Conservation (phyloP, 2,329 filamentous ascomycete species). For the Aquanectria penicillioides region DNA sequence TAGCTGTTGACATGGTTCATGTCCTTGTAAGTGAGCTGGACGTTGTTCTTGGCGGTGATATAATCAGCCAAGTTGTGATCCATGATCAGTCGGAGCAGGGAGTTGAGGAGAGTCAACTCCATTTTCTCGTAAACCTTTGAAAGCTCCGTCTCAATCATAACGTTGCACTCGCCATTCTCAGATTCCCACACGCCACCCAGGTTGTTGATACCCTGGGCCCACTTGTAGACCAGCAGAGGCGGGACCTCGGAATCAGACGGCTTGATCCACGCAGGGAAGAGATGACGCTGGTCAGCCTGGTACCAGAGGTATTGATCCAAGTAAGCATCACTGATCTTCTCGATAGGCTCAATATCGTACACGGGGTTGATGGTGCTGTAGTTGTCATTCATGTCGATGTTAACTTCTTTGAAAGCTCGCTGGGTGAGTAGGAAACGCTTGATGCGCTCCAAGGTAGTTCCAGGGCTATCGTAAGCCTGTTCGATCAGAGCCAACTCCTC, state of each 20-base stretch:
- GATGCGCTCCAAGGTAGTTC: conserved; percentile 93
- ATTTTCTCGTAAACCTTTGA: conserved; percentile 99
- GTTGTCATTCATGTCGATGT: conserved; percentile 99
- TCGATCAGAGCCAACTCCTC: conserved; percentile 97
- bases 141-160: conserved; percentile 97
- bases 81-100: conserved; percentile 94
- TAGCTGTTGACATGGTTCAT: conserved; percentile 99
- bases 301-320: conserved; percentile 99
- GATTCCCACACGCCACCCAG: conserved; percentile 95
- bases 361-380: conserved; percentile 99
- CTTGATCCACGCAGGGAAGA: conserved; percentile 99
- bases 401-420: conserved; percentile 98
- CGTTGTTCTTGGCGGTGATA: conserved; percentile 99
- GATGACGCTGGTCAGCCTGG: conserved; percentile 94
- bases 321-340: conserved; percentile 99
- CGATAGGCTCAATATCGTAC: conserved; percentile 98
- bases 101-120: conserved; percentile 93
- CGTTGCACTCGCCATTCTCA: conserved; percentile 94
- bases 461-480: conserved; percentile 97
- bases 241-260: conserved; percentile 98
- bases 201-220: conserved; percentile 99
- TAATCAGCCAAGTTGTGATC: conserved; percentile 99
- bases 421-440: conserved; percentile 98
- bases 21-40: conserved; percentile 98
- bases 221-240: conserved; percentile 94